These are phyloP conservation scores for Zalerion maritima DNA, from an alignment of 495 filamentous ascomycete genomes.

Conservation along the genomic window DNA sequence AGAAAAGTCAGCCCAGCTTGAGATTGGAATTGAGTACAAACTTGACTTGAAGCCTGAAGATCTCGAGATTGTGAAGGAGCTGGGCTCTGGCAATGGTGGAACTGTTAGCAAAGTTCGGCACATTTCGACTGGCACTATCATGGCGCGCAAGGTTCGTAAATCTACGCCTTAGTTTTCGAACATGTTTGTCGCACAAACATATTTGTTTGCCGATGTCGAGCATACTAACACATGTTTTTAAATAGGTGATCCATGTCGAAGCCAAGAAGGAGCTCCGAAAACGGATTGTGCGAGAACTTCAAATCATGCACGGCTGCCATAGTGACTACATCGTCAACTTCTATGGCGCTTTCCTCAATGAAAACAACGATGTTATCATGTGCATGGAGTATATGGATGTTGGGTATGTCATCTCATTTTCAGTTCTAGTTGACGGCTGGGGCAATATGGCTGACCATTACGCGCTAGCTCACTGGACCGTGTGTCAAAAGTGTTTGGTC, in stretches of 20 bases:
- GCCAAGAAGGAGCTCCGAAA: conserved; percentile 92
- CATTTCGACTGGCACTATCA: conserved; percentile 82
- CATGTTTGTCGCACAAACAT: neutral
- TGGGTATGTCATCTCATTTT: conserved; percentile 50
- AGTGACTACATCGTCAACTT: conserved; percentile 93
- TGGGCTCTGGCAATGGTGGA: conserved; percentile 91
- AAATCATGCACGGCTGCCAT: conserved; percentile 97
- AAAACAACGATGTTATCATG: conserved; percentile 91
- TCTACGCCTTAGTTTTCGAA: conserved; percentile 1
- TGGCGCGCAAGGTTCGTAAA: conserved; percentile 80
- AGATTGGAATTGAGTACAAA: conserved; percentile 94
- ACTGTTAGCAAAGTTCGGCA: conserved; percentile 97
- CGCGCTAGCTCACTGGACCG: conserved; percentile 69
- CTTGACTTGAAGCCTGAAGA: conserved; percentile 86
- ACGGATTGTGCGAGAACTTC: conserved; percentile 87
- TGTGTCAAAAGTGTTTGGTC: conserved; percentile 87
- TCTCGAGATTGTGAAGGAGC: conserved; percentile 80
- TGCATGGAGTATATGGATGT: conserved; percentile 99
- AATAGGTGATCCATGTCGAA: conserved; percentile 91
- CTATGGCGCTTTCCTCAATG: conserved; percentile 92
- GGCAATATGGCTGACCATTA: conserved; percentile 20
- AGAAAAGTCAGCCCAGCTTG: conserved; percentile 55
- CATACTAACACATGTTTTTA: conserved; percentile 2
- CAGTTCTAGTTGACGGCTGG: neutral
- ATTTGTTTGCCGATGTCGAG: neutral